phyloP scores from a whole-genome alignment of 768 basidiomycete genomes.

The Leccinum imitatum region DNA sequence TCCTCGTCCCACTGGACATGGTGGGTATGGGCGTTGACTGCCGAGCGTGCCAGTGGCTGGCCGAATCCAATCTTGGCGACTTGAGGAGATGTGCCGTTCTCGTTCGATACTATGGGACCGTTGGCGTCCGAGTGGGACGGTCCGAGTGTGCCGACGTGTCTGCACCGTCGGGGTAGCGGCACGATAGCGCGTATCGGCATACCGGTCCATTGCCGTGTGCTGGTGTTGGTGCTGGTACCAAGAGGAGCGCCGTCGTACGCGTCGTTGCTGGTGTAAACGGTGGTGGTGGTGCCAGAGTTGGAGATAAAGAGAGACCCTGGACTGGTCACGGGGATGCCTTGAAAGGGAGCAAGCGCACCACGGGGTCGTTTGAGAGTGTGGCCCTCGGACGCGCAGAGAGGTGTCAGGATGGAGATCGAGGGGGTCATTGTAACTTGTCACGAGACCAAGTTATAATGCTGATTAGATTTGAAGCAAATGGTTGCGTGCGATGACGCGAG shows the following conservation, averaged over 20 bases:
- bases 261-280: neutral
- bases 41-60: neutral
- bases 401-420: conserved; percentile 7
- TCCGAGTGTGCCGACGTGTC: neutral
- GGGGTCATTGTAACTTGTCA: conserved; percentile 10
- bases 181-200: conserved; percentile 25
- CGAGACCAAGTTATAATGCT: neutral
- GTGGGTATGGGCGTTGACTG: neutral
- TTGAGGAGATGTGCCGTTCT: neutral
- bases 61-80: neutral
- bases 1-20: neutral
- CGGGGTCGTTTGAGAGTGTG: conserved; percentile 7
- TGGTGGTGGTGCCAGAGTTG: neutral
- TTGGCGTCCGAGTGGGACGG: neutral
- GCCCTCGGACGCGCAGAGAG: neutral
- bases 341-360: neutral
- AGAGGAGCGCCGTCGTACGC: neutral
- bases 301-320: neutral
- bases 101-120: neutral
- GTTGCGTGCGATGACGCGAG: neutral
- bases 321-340: neutral
- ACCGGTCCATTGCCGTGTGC: conserved; percentile 17
- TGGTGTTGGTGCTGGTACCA: neutral
- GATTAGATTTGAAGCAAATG: neutral
- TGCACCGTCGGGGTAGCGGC: conserved; percentile 16